Percentiles rank a stretch among this genome's conserved stretches.
Evolutionary conservation across 202 grass and related monocot species (phyloP).

Genomic region (Panicum virgatum): DNA sequence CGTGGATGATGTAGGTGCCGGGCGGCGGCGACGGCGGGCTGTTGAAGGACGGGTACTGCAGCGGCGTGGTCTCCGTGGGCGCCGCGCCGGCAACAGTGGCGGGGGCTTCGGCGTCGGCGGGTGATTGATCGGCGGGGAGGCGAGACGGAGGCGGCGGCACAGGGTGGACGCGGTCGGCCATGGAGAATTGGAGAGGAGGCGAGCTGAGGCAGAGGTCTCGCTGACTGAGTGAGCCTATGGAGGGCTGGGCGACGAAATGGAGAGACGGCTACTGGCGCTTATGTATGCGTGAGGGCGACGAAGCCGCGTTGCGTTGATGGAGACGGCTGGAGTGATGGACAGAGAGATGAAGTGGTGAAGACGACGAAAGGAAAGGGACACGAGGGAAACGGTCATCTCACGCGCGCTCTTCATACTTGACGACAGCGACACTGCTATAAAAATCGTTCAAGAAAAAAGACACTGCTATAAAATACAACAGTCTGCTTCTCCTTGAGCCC

Average conservation of each 20-base stretch:
- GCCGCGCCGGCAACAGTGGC: neutral
- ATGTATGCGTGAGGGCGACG: neutral
- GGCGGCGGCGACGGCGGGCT: conserved; percentile 9
- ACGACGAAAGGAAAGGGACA: neutral
- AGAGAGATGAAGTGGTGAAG: neutral
- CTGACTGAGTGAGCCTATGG: neutral
- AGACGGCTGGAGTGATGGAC: neutral
- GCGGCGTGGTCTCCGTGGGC: conserved; percentile 30
- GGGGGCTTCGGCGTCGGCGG: neutral
- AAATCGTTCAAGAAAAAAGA: too few species aligned
- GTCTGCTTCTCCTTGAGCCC: neutral
- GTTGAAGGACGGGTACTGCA: conserved; percentile 48
- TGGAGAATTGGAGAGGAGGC: conserved; percentile 10
- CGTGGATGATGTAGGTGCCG: conserved; percentile 63
- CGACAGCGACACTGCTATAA: too few species aligned
- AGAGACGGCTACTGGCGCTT: neutral
- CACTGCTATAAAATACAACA: neutral
- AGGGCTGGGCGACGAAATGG: neutral
- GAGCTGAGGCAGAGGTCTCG: neutral
- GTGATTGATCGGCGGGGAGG: neutral
- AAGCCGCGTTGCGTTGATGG: neutral
- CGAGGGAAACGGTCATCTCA: conserved; percentile 12
- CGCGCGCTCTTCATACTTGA: neutral
- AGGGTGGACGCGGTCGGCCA: conserved; percentile 68
- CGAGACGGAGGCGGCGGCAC: neutral